A percentile compares a stretch with the other conserved stretches of the same genome.
These are phyloP conservation scores for Myrica gale DNA, from an alignment of 306 rosid genomes.

Conservation along the genomic window DNA sequence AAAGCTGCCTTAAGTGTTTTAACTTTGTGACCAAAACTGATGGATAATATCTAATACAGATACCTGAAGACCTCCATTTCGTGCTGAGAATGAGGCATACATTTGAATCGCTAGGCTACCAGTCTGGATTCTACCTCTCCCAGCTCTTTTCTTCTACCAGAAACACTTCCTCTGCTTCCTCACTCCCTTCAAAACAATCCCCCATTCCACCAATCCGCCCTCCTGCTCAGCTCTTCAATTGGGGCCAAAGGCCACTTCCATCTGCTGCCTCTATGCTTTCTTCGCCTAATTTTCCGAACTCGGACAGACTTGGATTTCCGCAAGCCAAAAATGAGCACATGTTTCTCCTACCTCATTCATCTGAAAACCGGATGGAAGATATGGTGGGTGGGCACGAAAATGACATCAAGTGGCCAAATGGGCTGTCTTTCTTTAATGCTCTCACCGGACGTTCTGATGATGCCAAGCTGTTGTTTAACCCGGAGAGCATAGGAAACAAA, in stretches of 20 bases:
- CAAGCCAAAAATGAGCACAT: slow-evolving; percentile 74
- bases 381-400: slow-evolving; percentile 75
- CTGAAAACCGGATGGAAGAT: slow-evolving; percentile 67
- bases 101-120: slow-evolving; percentile 95
- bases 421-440: slow-evolving; percentile 81
- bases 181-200: slow-evolving; percentile 67
- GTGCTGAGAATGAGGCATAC: slow-evolving; percentile 99
- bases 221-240: slow-evolving; percentile 76
- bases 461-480: slow-evolving; percentile 77
- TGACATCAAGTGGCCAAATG: slow-evolving; percentile 95
- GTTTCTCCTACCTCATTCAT: slow-evolving; percentile 74
- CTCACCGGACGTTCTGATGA: slow-evolving; percentile 77
- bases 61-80: slow-evolving; percentile 94
- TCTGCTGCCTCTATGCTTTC: slow-evolving; percentile 63
- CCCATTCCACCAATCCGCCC: slow-evolving; percentile 70
- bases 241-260: slow-evolving; percentile 76
- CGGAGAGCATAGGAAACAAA: slow-evolving; percentile 62
- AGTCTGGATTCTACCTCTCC: slow-evolving; percentile 88
- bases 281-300: slow-evolving; percentile 64
- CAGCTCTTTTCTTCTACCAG: slow-evolving; percentile 91
- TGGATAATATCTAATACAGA: slow-evolving; percentile 40
- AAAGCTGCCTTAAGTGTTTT: slow-evolving; percentile 2
- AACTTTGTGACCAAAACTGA: slow-evolving; percentile 5
- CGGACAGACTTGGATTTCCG: slow-evolving; percentile 58
- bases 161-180: slow-evolving; percentile 60